Conservation (phyloP, 1,284 basidiomycete genomes). For the Termitomyces sp. region DNA sequence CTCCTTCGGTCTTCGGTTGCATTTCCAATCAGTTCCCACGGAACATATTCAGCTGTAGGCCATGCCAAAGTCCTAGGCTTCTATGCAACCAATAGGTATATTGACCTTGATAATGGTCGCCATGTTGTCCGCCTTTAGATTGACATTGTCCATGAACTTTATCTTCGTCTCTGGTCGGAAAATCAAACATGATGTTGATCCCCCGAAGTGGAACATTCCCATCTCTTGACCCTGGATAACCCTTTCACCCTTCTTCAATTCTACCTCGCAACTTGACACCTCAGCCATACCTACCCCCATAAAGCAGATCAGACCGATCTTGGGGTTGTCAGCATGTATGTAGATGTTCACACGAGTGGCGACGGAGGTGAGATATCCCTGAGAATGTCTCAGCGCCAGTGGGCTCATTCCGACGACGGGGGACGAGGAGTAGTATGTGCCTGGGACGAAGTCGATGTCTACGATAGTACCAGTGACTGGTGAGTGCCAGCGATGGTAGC, state of each 20-base stretch:
- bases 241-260: constrained; percentile 21
- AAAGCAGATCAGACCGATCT: constrained; percentile 46
- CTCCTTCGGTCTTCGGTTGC: too few relatives aligned
- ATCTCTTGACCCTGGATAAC: constrained; percentile 42
- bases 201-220: constrained; percentile 51
- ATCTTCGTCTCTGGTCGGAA: constrained; percentile 25
- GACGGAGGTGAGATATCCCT: constrained; percentile 25
- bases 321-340: constrained; percentile 46
- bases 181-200: constrained; percentile 39
- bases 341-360: constrained; percentile 47
- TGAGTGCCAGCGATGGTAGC: constrained; percentile 53
- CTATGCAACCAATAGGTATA: neutral
- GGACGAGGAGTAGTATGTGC: constrained; percentile 45
- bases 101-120: constrained; percentile 1
- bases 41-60: too few relatives aligned
- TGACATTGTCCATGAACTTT: neutral
- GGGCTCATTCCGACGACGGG: constrained; percentile 21
- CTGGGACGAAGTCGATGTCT: constrained; percentile 37
- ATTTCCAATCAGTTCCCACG: too few relatives aligned
- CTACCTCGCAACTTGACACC: constrained; percentile 25
- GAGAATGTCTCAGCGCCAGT: constrained; percentile 23
- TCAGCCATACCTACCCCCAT: constrained; percentile 53
- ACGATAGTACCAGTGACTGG: constrained; percentile 45
- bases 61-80: too few relatives aligned
- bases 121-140: neutral